These are phyloP conservation scores for Amphibolis antarctica DNA, from an alignment of 106 monocot species.

Conservation along the genomic window DNA sequence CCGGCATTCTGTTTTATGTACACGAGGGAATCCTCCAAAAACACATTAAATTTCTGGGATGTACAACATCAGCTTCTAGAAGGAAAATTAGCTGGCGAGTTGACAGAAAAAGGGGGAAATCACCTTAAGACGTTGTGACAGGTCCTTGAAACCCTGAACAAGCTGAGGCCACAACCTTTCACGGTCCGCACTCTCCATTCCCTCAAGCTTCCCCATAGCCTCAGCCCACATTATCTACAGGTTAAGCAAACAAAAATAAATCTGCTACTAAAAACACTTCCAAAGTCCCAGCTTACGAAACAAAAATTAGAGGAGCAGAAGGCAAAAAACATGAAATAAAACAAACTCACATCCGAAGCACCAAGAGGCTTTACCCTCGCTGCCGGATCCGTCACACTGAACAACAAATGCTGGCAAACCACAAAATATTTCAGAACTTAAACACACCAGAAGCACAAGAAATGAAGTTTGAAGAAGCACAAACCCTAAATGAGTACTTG, in stretches of 20 bases:
- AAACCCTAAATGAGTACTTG: conserved; percentile 78
- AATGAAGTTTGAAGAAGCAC: conserved; percentile 3
- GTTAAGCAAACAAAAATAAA: not conserved
- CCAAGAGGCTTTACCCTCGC: conserved; percentile 80
- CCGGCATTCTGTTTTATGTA: no score
- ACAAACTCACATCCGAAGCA: conserved; percentile 67
- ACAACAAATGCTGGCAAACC: conserved; percentile 59
- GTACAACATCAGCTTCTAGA: not conserved
- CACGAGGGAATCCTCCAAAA: not conserved
- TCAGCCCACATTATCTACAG: conserved; percentile 97
- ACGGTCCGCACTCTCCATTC: conserved; percentile 67
- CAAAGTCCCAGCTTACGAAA: no score
- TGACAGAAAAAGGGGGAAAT: not conserved
- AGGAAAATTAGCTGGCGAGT: not conserved
- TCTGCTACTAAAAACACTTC: no score
- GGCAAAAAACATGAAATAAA: no score
- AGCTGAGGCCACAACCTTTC: conserved; percentile 98
- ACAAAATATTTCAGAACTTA: conserved; percentile 1
- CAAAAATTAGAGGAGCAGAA: no score
- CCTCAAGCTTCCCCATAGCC: conserved; percentile 87
- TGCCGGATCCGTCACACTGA: conserved; percentile 84
- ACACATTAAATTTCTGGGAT: not conserved
- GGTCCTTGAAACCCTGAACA: conserved; percentile 90
- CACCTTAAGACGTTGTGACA: conserved; percentile 75
- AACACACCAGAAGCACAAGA: not conserved